phyloP scores from a whole-genome alignment of 2,329 filamentous ascomycete species.

The Aaosphaeria arxii region DNA sequence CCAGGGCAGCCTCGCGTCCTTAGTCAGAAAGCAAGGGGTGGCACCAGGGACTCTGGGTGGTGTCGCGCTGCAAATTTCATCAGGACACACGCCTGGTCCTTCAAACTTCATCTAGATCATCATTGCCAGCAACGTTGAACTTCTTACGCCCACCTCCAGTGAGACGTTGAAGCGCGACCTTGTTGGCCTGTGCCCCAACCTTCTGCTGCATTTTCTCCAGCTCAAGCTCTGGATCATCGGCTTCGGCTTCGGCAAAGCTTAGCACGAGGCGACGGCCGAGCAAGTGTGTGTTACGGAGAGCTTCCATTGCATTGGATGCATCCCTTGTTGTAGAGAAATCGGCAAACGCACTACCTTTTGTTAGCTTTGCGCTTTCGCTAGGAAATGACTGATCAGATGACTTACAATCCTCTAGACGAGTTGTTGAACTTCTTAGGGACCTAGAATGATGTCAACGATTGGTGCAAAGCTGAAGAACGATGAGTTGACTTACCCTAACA shows the following conservation, averaged over 20 bases:
- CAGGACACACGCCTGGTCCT: constrained; percentile 22
- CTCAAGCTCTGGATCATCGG: constrained; percentile 89
- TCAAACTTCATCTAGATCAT: constrained; percentile 51
- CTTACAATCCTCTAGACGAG: constrained; percentile 73
- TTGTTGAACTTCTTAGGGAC: constrained; percentile 87
- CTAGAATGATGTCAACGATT: no score
- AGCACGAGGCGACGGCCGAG: constrained; percentile 85
- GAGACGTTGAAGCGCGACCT: constrained; percentile 85
- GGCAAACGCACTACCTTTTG: constrained; percentile 65
- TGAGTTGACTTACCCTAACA: constrained; percentile 62
- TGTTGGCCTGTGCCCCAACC: constrained; percentile 84
- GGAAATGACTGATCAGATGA: no score
- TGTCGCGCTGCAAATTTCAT: constrained; percentile 30
- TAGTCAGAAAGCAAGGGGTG: constrained; percentile 34
- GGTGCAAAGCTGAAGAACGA: no score
- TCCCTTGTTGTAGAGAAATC: constrained; percentile 91
- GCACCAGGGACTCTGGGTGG: constrained; percentile 22
- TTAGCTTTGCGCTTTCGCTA: no score
- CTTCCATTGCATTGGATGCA: constrained; percentile 85
- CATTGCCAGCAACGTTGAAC: constrained; percentile 74
- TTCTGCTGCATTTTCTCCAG: constrained; percentile 97
- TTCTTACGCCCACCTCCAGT: constrained; percentile 80
- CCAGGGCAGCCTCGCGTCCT: constrained; percentile 17
- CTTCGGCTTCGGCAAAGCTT: constrained; percentile 85
- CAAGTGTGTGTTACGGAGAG: constrained; percentile 88